Evolutionary conservation across 805 yeast species (phyloP), one percentile per base, ranked within the genome.

Genomic region (Wickerhamiella musiphila): DNA sequence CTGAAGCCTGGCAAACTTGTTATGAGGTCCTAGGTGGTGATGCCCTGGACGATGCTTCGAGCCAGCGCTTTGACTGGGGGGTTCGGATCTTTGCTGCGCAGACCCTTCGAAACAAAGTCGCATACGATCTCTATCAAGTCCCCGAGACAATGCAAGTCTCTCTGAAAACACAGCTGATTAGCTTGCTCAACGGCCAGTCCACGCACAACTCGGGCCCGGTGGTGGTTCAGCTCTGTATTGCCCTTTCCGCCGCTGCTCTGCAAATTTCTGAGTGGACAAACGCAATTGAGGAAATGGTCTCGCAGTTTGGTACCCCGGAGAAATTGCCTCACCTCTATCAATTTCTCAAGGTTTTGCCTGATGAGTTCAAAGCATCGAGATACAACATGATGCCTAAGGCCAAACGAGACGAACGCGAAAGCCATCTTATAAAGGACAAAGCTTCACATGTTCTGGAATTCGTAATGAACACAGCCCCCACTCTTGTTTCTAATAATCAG

Each of bases 321-420:
- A 52, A 34, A 52, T 69, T 30, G 51, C 41, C 44, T 10, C 32
- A 86, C 26, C 59, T 44, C 18, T 41, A 92, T 35, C 92, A 79
- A 48, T 83, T 86, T 46, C 64, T 90, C 40, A 74, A 73, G 49
- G 74, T 90, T 32, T 58, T 90, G 35, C 98, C 99, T 1, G 96
- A 90, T 52, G 98, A 90, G 54, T 60, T 86, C 40, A 70, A 82
- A 4, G 90, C 78, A 49, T 84, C 77, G 29, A 94, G 86, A 49
- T 77, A 76, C 47, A 63, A 67, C 34, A 41, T 51, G 2, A 35
- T 42, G 11, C 43, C 41, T 20, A 37, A 32, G 15, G 33, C 28
- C 6, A 19, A 36, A 22, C 35, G 43, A 14, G 36, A 32, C 20
- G 33, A 31, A 23, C 67, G 94, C 47, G 70, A 78, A 2, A 58